Base-by-base conservation (phyloP, 306 rosid genomes). In the Canavalia gladiata region DNA sequence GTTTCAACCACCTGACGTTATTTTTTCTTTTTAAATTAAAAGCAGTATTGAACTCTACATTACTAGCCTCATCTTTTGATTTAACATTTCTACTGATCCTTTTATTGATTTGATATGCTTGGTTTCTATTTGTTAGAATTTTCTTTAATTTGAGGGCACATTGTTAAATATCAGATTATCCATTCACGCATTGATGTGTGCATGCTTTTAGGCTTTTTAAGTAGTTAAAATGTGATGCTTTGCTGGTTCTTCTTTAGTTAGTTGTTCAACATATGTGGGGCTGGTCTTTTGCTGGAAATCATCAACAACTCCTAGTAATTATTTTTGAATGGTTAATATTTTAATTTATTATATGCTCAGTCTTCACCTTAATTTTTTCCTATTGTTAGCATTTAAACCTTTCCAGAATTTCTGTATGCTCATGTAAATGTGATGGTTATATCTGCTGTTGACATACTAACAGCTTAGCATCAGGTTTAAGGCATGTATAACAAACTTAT, bases 261-360 rank as follows among this genome's bases (percentile, higher is more conserved):
- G 47, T 77, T 42, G 43, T 62, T 49, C 49, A 25, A 31, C 5
- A 42, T 18, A 18, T 42, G 45, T 69, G 30, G 58, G 52, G 12
- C 50, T 52, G 72, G 37, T 54, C 64, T 72, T 58, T 69, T 71
- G 35, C 31, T 68, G 72, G 68, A 8, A 71, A 78, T 49, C 33
- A 46, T 63, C 59, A 43, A 35, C 49, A 62, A 42, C 42, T 31
- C 34, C 45, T 45, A 37, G 34, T 33, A 5, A 28, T 1, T 33
- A 30, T 79, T 62, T 70, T 46, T 25, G 7, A 57, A 68, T 47
- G 50, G n/a, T 66, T 67, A 30, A 34, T 69, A 43, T 56, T 65
- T 60, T 46, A 29, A 50, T 62, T 31, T 60, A 52, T 34, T 58
- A 12, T 39, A 49, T 59, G 49, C 51, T 49, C 65, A 59, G 0